A percentile compares a stretch with the other conserved stretches of the same genome.
These are phyloP conservation scores for Coniosporium apollinis DNA, from an alignment of 495 filamentous ascomycete species.

Conservation along the genomic window DNA sequence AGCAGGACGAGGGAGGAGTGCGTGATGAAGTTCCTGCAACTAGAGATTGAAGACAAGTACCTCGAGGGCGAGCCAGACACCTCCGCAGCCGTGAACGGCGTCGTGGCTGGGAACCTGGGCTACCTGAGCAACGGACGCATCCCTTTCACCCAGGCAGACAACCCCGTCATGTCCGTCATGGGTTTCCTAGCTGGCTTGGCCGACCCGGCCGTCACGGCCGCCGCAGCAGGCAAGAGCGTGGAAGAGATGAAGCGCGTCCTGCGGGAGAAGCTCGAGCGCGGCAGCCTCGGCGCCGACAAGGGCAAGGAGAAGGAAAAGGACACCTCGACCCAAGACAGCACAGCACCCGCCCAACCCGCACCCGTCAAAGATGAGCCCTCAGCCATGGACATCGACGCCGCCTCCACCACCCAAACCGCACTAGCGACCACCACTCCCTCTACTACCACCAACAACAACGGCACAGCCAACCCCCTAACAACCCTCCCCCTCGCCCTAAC, in stretches of 20 bases:
- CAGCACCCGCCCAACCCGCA: conserved; percentile 18
- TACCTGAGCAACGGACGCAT: conserved; percentile 52
- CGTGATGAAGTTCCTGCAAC: conserved; percentile 82
- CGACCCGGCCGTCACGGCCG: conserved; percentile 74
- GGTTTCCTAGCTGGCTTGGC: conserved; percentile 80
- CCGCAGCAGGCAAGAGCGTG: conserved; percentile 68
- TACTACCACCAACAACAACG: conserved; percentile 4
- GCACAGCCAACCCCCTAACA: conserved; percentile 41
- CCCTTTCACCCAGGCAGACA: conserved; percentile 78
- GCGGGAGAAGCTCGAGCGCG: conserved; percentile 53
- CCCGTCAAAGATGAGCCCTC: conserved; percentile 39
- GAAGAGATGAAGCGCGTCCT: conserved; percentile 68
- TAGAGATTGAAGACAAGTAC: conserved; percentile 28
- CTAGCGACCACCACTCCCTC: conserved; percentile 10
- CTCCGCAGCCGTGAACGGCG: conserved; percentile 26
- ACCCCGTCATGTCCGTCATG: conserved; percentile 88
- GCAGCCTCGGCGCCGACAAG: conserved; percentile 26
- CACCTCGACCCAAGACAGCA: conserved; percentile 22
- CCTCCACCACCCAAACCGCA: conserved; percentile 17
- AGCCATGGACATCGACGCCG: conserved; percentile 48
- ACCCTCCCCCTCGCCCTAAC: conserved; percentile 71
- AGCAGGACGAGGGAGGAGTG: conserved; percentile 91
- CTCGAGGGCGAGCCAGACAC: conserved; percentile 34
- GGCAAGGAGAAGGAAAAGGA: conserved; percentile 32
- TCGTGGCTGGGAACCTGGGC: conserved; percentile 33